phyloP scores from a whole-genome alignment of 2,329 filamentous ascomycete species.

The Ilyonectria sp. region DNA sequence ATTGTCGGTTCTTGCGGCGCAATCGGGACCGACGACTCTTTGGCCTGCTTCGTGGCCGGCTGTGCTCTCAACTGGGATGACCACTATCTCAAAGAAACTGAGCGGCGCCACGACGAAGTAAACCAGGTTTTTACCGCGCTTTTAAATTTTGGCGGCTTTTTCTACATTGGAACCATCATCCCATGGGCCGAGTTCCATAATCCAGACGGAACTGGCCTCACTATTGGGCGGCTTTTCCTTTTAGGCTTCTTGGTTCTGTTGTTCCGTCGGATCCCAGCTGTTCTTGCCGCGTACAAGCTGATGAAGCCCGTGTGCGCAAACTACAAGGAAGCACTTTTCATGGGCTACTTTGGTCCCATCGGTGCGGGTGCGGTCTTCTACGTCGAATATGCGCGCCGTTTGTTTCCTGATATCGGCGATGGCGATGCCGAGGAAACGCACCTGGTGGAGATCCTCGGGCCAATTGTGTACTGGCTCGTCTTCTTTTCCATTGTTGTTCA shows the following conservation, averaged over 20 bases:
- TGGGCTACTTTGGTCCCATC: conserved; percentile 82
- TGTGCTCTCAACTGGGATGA: conserved; percentile 74
- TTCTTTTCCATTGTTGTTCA: conserved; percentile 44
- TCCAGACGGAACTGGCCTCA: conserved; percentile 67
- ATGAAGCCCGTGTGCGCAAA: conserved; percentile 65
- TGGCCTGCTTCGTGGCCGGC: conserved; percentile 74
- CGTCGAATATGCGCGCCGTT: conserved; percentile 63
- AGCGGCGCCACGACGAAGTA: conserved; percentile 71
- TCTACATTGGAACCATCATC: conserved; percentile 70
- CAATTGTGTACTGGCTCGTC: conserved; percentile 59
- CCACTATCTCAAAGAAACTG: conserved; percentile 66
- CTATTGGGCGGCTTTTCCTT: conserved; percentile 62
- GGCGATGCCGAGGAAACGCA: conserved; percentile 53
- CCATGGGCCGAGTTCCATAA: conserved; percentile 69
- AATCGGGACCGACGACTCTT: conserved; percentile 71
- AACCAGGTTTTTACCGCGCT: conserved; percentile 70
- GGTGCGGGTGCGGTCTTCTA: conserved; percentile 85
- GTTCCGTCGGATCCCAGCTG: conserved; percentile 70
- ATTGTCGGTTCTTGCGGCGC: conserved; percentile 70
- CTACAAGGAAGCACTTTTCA: conserved; percentile 72
- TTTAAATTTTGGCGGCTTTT: conserved; percentile 72
- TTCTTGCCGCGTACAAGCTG: conserved; percentile 67
- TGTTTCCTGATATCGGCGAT: conserved; percentile 56
- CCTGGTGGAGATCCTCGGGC: conserved; percentile 55
- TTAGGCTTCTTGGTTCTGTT: conserved; percentile 66